Conservation (phyloP, 306 rosid species). For the Ormosia semicastrata region DNA sequence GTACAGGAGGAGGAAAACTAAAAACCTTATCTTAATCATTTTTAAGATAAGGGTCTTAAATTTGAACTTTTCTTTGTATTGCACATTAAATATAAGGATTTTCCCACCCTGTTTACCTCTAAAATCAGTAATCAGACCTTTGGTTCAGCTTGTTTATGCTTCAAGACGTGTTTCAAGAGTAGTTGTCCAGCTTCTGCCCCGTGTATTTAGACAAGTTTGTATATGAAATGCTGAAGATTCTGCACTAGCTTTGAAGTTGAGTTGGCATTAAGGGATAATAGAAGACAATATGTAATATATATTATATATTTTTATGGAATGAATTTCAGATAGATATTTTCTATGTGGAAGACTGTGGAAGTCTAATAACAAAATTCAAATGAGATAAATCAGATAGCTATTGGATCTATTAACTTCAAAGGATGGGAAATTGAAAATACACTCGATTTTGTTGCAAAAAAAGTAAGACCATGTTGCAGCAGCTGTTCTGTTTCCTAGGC, state of each 20-base stretch:
- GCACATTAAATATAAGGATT: background rate
- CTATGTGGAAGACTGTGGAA: background rate
- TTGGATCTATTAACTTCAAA: background rate
- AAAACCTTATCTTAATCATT: background rate
- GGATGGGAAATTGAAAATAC: background rate
- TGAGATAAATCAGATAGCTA: background rate
- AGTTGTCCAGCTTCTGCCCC: background rate
- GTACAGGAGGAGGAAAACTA: constrained; percentile 22
- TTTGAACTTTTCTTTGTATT: background rate
- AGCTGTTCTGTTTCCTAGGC: background rate
- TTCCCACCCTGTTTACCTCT: background rate
- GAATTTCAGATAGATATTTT: background rate
- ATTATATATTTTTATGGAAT: background rate
- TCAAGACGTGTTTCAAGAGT: background rate
- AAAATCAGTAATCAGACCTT: background rate
- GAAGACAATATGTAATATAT: background rate
- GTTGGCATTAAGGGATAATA: background rate
- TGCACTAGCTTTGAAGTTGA: background rate
- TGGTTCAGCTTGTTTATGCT: background rate
- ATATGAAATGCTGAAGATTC: background rate
- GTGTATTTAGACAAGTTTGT: background rate
- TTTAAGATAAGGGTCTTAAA: background rate
- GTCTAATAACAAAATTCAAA: background rate
- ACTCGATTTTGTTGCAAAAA: background rate
- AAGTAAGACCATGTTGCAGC: background rate